Conservation (phyloP, 148 eudicot genomes). For the Vaccinium macrocarpon region DNA sequence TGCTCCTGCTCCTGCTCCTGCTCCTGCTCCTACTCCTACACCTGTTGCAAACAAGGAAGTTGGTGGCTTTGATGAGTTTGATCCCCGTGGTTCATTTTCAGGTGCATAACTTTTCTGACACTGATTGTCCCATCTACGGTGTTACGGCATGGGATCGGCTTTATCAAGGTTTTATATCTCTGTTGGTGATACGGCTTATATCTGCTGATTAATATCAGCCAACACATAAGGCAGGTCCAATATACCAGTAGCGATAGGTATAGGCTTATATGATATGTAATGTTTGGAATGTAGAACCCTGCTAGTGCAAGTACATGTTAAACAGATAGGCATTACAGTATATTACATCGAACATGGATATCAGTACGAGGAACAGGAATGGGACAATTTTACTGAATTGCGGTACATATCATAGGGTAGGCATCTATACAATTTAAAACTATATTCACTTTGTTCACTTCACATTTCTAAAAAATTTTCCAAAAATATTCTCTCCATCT, state of each 20-base stretch:
- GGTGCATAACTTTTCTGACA: conserved; percentile 31
- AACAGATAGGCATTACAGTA: background rate
- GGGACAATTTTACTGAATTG: background rate
- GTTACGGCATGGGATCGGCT: conserved; percentile 1
- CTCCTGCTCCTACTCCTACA: conserved; percentile 27
- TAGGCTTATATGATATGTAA: background rate
- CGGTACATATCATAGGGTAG: background rate
- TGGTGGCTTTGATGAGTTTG: conserved; percentile 80
- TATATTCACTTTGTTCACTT: too few relatives aligned
- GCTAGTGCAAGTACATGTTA: background rate
- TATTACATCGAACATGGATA: background rate
- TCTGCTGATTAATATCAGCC: background rate
- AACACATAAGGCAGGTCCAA: background rate
- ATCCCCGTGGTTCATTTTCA: conserved; percentile 72
- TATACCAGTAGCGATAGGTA: too few relatives aligned
- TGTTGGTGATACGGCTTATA: background rate
- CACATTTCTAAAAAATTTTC: too few relatives aligned
- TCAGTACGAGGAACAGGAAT: background rate
- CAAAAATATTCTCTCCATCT: too few relatives aligned
- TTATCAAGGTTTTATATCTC: background rate
- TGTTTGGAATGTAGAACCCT: background rate
- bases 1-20: conserved; percentile 16
- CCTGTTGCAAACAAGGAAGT: conserved; percentile 40
- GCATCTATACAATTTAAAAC: background rate
- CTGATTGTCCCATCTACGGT: background rate